Evolutionary conservation across 2,329 filamentous ascomycete species (phyloP), one percentile per base, ranked within the genome.

Genomic region (Colletotrichum sp.): DNA sequence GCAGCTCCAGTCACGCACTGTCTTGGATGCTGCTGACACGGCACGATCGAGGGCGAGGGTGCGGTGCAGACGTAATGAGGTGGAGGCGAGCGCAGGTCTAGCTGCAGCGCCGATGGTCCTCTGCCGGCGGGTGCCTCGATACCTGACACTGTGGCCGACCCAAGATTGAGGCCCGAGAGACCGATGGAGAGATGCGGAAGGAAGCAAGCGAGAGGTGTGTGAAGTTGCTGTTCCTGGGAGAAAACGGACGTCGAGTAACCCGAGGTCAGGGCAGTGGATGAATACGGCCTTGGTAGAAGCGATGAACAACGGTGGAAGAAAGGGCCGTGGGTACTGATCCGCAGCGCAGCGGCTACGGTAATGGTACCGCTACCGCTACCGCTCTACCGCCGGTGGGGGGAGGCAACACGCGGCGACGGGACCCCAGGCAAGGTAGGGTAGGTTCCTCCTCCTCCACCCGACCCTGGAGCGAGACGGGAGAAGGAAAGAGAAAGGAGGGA

Each of bases 401-500:
- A 70, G 67, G 48, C 52, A 68, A 68, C 66, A 68, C 66, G 59
- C 63, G 39, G 63, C 63, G 36, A 66, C 43, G n/a, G 43, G 43
- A 52, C 43, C 43, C 43, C 43, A 52, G 43, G 43, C 6, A 21
- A 52, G 43, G 43, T 48, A 48, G 43, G 18, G 43, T 28, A 48
- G 43, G 43, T 48, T 48, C 63, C 63, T 43, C 18, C n/a, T 64
- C 61, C 61, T 26, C 32, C 61, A 39, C 21, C n/a, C 32, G 63
- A 66, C 36, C 63, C 60, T 64, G 32, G 60, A 64, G 30, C 16
- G 43, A 67, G 26, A 39, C 6, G 43, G 12, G 26, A 60, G 55
- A 60, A 16, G 67, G 55, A 69, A 60, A 61, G 67, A 70, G 67
- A 52, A 48, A 70, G 57, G 67, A 34, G 67, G 67, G 57, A 70